Conservation (phyloP, 208 protist genomes). For the Acanthamoeba royreba region DNA sequence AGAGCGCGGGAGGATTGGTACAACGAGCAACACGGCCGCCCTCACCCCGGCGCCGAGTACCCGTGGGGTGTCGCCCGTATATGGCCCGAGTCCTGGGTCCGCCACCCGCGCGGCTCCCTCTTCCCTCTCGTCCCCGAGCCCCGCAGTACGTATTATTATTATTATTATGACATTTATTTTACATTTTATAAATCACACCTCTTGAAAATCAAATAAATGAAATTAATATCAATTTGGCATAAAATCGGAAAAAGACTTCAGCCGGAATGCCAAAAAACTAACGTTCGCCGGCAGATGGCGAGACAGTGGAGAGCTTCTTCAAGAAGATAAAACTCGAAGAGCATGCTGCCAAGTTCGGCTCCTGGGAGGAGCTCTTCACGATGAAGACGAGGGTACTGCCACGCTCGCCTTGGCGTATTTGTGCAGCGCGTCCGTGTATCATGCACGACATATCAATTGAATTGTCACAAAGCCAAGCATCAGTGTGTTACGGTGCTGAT, state of each 20-base stretch:
- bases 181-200: no score
- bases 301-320: constrained; percentile 42
- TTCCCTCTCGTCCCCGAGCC: neutral
- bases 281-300: no score
- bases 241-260: neutral
- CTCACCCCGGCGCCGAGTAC: neutral
- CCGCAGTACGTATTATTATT: neutral
- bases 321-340: constrained; percentile 3
- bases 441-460: no score
- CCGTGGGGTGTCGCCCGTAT: neutral
- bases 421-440: no score
- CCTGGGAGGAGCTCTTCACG: constrained; percentile 33
- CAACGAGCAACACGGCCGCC: neutral
- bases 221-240: neutral
- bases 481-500: no score
- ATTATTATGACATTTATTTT: neutral
- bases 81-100: neutral
- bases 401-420: neutral
- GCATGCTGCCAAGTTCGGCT: neutral
- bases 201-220: no score
- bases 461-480: no score
- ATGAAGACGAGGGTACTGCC: neutral
- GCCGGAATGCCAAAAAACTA: neutral
- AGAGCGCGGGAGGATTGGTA: neutral
- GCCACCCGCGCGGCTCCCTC: neutral